A percentile compares a stretch with the other conserved stretches of the same genome.
phyloP scores from a whole-genome alignment of 257 asterid species.

The Solanum chilense region DNA sequence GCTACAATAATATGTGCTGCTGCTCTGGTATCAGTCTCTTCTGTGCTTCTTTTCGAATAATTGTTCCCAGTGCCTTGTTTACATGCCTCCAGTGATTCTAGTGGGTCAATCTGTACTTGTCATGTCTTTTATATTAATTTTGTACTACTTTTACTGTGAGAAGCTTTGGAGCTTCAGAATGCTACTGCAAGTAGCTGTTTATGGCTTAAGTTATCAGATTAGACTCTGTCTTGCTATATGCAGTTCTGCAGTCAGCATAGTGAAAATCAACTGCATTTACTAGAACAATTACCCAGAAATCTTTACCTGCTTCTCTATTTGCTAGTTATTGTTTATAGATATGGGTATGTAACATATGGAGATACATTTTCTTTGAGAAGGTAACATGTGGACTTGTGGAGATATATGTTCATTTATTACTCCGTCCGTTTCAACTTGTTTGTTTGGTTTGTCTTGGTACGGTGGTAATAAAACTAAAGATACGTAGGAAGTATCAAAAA shows the following conservation, averaged over 20 bases:
- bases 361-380: neutral
- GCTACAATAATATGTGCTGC: slow-evolving; percentile 42
- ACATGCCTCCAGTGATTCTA: neutral
- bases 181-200: neutral
- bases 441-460: neutral
- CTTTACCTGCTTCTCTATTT: neutral
- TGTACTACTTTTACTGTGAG: neutral
- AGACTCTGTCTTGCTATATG: neutral
- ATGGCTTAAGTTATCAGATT: neutral
- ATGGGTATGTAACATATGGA: neutral
- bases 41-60: neutral
- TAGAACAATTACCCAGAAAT: neutral
- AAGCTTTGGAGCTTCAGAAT: neutral
- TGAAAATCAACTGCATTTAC: neutral
- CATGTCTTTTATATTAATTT: neutral
- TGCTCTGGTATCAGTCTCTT: slow-evolving; percentile 42
- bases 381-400: neutral
- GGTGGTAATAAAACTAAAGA: neutral
- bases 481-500: neutral
- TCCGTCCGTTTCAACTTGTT: neutral
- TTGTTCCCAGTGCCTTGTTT: neutral
- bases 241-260: neutral
- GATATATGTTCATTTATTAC: neutral
- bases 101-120: neutral
- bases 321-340: neutral